Conservation (phyloP, 2,329 filamentous ascomycete species). For the Thermoascus crustaceus region DNA sequence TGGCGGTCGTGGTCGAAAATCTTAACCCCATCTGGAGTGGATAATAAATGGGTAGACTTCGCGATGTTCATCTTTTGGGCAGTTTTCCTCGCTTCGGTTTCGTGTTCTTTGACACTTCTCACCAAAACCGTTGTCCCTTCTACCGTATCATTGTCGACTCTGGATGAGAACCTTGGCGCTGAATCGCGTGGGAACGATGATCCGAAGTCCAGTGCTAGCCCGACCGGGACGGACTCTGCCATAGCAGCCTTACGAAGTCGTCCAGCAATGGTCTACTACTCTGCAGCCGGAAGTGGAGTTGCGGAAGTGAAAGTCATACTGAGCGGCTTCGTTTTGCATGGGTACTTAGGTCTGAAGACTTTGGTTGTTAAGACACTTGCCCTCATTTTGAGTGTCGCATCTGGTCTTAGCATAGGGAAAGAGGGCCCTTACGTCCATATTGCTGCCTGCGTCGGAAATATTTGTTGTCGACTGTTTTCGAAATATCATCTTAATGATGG, state of each 20-base stretch:
- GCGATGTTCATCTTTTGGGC: conserved; percentile 65
- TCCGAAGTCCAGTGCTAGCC: conserved; percentile 34
- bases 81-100: conserved; percentile 58
- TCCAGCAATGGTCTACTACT: conserved; percentile 85
- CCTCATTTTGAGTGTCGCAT: conserved; percentile 80
- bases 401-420: conserved; percentile 87
- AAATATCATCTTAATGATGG: conserved; percentile 94
- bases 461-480: conserved; percentile 81
- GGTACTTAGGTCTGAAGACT: conserved; percentile 83
- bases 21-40: conserved; percentile 43
- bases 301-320: conserved; percentile 96
- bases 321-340: conserved; percentile 95
- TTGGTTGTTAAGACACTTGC: conserved; percentile 76
- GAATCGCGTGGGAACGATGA: conserved; percentile 42
- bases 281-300: conserved; percentile 89
- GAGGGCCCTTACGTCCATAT: conserved; percentile 98
- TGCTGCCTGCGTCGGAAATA: conserved; percentile 89
- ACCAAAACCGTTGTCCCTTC: conserved; percentile 95
- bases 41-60: conserved; percentile 63
- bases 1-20: conserved; percentile 61
- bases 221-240: conserved; percentile 31
- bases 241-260: conserved; percentile 23
- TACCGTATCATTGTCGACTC: conserved; percentile 72
- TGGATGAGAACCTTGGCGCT: conserved; percentile 88
- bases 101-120: conserved; percentile 72